A percentile compares a stretch with the other conserved stretches of the same genome.
Evolutionary conservation across 2,329 filamentous ascomycete species (phyloP).

Genomic region (Aspergillus pseudotamarii): DNA sequence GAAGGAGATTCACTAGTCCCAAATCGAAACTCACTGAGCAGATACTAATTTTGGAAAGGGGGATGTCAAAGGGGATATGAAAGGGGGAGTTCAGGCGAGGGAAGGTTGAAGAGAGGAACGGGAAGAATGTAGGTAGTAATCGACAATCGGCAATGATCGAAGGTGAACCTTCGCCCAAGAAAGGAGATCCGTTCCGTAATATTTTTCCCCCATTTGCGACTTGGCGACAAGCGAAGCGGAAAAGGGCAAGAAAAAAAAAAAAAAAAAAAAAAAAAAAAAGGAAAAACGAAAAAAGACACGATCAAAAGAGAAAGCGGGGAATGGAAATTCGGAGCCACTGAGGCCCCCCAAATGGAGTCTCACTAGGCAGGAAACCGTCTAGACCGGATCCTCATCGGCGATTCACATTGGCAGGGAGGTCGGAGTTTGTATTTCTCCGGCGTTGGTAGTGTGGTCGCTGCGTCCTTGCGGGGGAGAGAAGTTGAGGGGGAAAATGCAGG

Average conservation of each 20-base stretch:
- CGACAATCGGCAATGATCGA: neutral
- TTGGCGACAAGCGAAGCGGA: conserved; percentile 1
- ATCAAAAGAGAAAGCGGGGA: conserved; percentile 11
- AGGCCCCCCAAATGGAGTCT: neutral
- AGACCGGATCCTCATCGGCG: neutral
- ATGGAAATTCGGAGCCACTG: conserved; percentile 1
- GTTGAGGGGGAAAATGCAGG: neutral
- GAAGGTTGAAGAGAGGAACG: conserved; percentile 5
- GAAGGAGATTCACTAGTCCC: conserved; percentile 12
- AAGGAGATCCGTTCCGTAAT: conserved; percentile 3
- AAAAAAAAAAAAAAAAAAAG: neutral
- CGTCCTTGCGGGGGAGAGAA: conserved; percentile 1
- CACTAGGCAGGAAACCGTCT: neutral
- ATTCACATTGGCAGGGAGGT: neutral
- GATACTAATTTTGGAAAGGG: conserved; percentile 11
- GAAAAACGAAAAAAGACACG: conserved; percentile 4
- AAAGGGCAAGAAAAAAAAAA: neutral
- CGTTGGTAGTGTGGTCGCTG: neutral
- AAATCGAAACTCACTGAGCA: conserved; percentile 9
- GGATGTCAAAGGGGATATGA: neutral
- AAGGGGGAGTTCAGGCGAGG: conserved; percentile 2
- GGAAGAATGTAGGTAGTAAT: neutral
- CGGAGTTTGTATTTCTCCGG: conserved; percentile 7
- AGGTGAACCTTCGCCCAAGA: neutral
- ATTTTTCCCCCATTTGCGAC: neutral